Evolutionary conservation across 2,329 filamentous ascomycete species (phyloP).

Genomic region (Berkeleyomyces rouxiae): DNA sequence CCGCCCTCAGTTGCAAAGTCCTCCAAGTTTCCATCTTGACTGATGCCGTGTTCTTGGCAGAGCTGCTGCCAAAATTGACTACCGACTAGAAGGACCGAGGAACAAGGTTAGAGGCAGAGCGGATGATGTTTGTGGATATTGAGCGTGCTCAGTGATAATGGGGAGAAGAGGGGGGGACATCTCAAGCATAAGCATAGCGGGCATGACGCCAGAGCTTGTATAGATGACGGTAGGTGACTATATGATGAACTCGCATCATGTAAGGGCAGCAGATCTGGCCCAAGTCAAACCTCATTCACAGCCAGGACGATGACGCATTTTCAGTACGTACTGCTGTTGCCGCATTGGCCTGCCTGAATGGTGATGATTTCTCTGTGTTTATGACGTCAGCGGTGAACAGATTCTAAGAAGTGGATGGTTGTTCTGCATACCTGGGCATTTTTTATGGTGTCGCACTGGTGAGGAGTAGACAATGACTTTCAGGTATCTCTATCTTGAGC

Average conservation of each 20-base stretch:
- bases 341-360: conserved; percentile 95
- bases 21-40: conserved; percentile 88
- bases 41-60: conserved; percentile 95
- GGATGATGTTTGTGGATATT: too few species aligned
- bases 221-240: too few species aligned
- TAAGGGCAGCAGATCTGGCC: too few species aligned
- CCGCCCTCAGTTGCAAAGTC: conserved; percentile 96
- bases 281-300: background rate
- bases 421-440: conserved; percentile 15
- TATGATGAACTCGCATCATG: too few species aligned
- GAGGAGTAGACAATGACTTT: background rate
- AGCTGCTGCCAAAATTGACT: conserved; percentile 99
- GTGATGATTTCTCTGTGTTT: conserved; percentile 84
- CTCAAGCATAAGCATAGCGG: too few species aligned
- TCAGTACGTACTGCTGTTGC: conserved; percentile 77
- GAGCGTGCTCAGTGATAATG: too few species aligned
- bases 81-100: conserved; percentile 48
- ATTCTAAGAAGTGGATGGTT: background rate
- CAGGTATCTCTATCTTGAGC: background rate
- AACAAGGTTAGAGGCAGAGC: background rate
- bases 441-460: background rate
- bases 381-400: conserved; percentile 1
- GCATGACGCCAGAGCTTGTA: too few species aligned
- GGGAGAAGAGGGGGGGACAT: too few species aligned
- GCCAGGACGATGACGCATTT: background rate